Evolutionary conservation across 805 yeast genomes (phyloP).

Genomic region (Myxozyma kluyveri): DNA sequence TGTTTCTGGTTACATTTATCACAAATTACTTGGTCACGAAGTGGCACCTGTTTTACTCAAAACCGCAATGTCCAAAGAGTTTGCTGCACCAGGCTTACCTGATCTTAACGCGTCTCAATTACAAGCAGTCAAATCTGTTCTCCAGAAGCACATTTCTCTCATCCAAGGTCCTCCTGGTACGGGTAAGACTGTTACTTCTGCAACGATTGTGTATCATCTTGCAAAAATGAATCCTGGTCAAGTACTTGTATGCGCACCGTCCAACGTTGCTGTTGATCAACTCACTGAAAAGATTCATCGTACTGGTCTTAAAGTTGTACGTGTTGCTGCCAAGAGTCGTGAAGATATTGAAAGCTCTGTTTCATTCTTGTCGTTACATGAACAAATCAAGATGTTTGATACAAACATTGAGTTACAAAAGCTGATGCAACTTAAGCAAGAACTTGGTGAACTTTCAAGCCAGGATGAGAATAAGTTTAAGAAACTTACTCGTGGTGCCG

Average conservation of each 20-base stretch:
- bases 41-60: conserved; percentile 48
- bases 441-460: conserved; percentile 64
- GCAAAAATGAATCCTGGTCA: conserved; percentile 58
- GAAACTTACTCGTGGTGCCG: conserved; percentile 48
- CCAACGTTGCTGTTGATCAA: conserved; percentile 93
- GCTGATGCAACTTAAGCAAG: conserved; percentile 56
- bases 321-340: conserved; percentile 71
- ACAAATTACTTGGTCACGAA: conserved; percentile 76
- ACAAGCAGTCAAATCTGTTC: conserved; percentile 67
- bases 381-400: conserved; percentile 48
- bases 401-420: conserved; percentile 49
- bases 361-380: conserved; percentile 56
- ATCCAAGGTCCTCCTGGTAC: conserved; percentile 98
- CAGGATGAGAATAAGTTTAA: conserved; percentile 50
- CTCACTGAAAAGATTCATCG: conserved; percentile 66
- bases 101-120: conserved; percentile 74
- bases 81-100: conserved; percentile 65
- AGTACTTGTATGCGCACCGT: conserved; percentile 89
- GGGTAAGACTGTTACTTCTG: conserved; percentile 91
- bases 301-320: conserved; percentile 74
- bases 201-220: conserved; percentile 78
- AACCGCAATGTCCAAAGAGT: conserved; percentile 59
- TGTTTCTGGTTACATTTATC: conserved; percentile 71
- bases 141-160: conserved; percentile 69
- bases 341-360: conserved; percentile 76